phyloP scores from a whole-genome alignment of 345 rosid genomes.

The Aquilaria yunnanensis region DNA sequence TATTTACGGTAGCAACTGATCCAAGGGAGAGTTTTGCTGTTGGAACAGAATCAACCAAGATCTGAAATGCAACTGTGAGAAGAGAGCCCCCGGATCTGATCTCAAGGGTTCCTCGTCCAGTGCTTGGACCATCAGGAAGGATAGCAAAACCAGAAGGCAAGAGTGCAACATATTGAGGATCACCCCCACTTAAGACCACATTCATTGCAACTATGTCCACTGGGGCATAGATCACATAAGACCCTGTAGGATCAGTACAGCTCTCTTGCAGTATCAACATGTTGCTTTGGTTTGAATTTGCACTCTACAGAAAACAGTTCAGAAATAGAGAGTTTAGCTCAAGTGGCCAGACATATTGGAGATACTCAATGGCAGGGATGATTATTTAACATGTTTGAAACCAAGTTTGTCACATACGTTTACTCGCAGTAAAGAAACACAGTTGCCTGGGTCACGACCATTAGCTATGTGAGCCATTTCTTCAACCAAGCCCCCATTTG shows the following conservation, averaged over 20 bases:
- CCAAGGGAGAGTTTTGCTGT: constrained; percentile 82
- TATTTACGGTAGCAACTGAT: constrained; percentile 79
- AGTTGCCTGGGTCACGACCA: constrained; percentile 76
- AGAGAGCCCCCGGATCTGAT: constrained; percentile 59
- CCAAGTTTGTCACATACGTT: constrained; percentile 38
- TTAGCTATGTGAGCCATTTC: constrained; percentile 92
- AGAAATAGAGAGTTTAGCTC: not conserved
- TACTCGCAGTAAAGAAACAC: constrained; percentile 73
- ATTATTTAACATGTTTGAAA: not conserved
- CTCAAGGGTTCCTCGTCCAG: constrained; percentile 26
- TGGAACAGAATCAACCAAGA: constrained; percentile 79
- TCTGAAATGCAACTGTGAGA: constrained; percentile 82
- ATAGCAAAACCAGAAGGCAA: constrained; percentile 91
- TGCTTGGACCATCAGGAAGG: constrained; percentile 65
- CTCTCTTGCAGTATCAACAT: constrained; percentile 91
- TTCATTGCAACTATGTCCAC: constrained; percentile 87
- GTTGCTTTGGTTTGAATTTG: constrained; percentile 86
- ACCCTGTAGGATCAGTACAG: constrained; percentile 66
- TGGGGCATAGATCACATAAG: constrained; percentile 87
- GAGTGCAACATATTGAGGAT: constrained; percentile 85
- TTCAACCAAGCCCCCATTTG: constrained; percentile 79
- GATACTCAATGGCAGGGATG: not conserved
- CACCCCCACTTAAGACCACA: constrained; percentile 66
- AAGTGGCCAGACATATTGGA: not conserved
- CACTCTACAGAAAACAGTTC: constrained; percentile 36